Conservation (phyloP, 2,329 filamentous ascomycete species). For the Colletotrichum sp. region DNA sequence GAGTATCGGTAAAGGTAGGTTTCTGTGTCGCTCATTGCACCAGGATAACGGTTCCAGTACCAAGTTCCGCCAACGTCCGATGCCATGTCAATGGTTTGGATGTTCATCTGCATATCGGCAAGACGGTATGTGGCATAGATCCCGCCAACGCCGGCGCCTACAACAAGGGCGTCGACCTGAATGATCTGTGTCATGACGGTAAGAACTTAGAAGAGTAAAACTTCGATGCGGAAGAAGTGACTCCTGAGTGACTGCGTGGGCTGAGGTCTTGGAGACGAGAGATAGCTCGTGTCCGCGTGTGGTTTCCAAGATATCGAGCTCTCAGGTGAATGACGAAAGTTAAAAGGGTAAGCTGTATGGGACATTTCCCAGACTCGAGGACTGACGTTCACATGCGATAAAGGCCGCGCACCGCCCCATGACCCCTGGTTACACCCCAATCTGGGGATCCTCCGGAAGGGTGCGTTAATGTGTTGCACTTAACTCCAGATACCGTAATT, state of each 20-base stretch:
- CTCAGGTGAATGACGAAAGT: accelerated
- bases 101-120: neutral
- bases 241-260: neutral
- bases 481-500: neutral
- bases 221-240: neutral
- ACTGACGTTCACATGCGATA: neutral
- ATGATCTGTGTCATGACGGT: neutral
- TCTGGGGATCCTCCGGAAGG: accelerated
- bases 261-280: neutral
- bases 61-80: neutral
- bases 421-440: neutral
- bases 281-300: accelerated
- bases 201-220: neutral
- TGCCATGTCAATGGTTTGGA: neutral
- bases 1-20: neutral
- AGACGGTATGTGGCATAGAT: neutral
- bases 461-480: neutral
- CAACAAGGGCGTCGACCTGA: neutral
- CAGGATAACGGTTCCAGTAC: neutral
- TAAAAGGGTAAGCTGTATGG: neutral
- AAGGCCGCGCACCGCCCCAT: neutral
- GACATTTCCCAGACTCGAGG: neutral
- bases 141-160: neutral
- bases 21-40: neutral
- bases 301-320: accelerated